These are phyloP conservation scores for Psidium guajava DNA, from an alignment of 345 rosid species.

Conservation along the genomic window DNA sequence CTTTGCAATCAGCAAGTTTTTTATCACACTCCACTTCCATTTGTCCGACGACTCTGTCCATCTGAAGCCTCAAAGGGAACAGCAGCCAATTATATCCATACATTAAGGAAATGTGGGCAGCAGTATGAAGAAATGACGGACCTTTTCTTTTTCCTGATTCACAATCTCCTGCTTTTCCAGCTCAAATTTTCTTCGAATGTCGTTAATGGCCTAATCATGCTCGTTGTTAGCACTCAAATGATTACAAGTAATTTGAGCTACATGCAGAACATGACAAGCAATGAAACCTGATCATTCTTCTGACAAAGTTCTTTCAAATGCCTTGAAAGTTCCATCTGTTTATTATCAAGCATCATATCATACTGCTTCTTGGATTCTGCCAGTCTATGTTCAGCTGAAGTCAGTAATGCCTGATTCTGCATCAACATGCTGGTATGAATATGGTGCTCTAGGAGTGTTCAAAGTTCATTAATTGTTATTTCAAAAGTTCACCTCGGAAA, in stretches of 20 bases:
- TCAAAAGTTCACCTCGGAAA: slow-evolving; percentile 28
- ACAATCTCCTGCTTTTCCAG: slow-evolving; percentile 62
- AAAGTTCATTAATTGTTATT: background rate
- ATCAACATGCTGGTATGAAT: slow-evolving; percentile 6
- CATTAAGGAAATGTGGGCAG: background rate
- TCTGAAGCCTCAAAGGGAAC: slow-evolving; percentile 26
- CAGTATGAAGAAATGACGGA: slow-evolving; percentile 8
- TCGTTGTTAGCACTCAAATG: slow-evolving; percentile 2
- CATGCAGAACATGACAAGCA: slow-evolving; percentile 1
- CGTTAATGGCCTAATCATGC: slow-evolving; percentile 67
- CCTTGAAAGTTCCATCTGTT: slow-evolving; percentile 70
- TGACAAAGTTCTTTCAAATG: slow-evolving; percentile 88
- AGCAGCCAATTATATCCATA: slow-evolving; percentile 2
- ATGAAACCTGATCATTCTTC: slow-evolving; percentile 76
- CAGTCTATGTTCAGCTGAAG: slow-evolving; percentile 59
- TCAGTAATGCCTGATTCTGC: slow-evolving; percentile 57
- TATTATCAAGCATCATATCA: slow-evolving; percentile 72
- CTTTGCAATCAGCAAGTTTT: slow-evolving; percentile 41
- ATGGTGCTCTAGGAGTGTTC: background rate
- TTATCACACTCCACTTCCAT: slow-evolving; percentile 40
- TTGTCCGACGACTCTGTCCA: slow-evolving; percentile 37
- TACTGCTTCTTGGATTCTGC: slow-evolving; percentile 58
- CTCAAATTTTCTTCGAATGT: slow-evolving; percentile 75
- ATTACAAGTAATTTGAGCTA: background rate
- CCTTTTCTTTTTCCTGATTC: slow-evolving; percentile 58